Evolutionary conservation across 495 filamentous ascomycete species (phyloP).

Genomic region (Cercophora samala): DNA sequence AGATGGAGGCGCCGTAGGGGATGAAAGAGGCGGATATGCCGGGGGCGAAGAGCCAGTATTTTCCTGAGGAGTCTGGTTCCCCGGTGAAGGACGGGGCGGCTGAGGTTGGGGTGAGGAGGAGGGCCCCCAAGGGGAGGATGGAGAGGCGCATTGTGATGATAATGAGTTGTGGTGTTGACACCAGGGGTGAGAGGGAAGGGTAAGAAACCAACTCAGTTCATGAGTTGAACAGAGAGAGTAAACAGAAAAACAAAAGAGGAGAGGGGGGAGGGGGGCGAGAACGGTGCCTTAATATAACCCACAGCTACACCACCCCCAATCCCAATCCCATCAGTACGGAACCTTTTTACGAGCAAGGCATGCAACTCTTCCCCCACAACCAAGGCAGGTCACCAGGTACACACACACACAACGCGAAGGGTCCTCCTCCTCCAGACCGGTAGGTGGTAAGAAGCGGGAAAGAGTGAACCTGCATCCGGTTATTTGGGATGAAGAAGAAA

Average conservation of each 20-base stretch:
- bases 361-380: not conserved
- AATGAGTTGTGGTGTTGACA: not conserved
- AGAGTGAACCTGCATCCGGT: not conserved
- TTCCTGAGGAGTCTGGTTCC: constrained; percentile 47
- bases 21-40: constrained; percentile 74
- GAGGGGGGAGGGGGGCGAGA: not conserved
- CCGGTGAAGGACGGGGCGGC: constrained; percentile 1
- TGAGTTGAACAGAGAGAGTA: not conserved
- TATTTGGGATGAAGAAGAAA: constrained; percentile 7
- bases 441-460: constrained; percentile 1
- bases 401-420: not conserved
- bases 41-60: constrained; percentile 69
- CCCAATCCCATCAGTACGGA: not conserved
- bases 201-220: not conserved
- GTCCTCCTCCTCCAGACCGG: not conserved
- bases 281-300: not conserved
- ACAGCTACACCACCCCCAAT: not conserved
- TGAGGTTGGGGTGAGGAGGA: constrained; percentile 8
- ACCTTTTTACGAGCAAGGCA: not conserved
- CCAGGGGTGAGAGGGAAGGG: not conserved
- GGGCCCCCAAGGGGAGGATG: constrained; percentile 10
- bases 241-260: not conserved
- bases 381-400: not conserved
- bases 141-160: constrained; percentile 12
- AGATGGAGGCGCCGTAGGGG: constrained; percentile 73